Conservation (phyloP, 2,329 filamentous ascomycete species). For the Exophiala calicioides region DNA sequence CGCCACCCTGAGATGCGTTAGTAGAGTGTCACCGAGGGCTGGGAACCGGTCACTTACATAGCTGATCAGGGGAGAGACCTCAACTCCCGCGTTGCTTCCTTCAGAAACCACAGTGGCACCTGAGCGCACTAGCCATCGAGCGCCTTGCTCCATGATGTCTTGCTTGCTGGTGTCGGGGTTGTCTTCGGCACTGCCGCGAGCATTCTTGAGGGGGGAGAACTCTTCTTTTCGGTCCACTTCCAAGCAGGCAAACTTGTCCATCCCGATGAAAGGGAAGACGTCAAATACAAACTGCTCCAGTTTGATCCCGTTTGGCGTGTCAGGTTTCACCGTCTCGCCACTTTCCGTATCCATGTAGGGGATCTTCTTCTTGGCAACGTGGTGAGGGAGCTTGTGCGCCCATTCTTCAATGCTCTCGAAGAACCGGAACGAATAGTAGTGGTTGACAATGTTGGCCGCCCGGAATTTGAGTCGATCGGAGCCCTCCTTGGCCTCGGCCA, state of each 20-base stretch:
- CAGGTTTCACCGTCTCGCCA: constrained; percentile 81
- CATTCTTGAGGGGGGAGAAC: constrained; percentile 97
- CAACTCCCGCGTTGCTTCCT: constrained; percentile 66
- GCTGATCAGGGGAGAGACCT: constrained; percentile 90
- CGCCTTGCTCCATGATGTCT: constrained; percentile 88
- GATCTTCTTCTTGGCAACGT: constrained; percentile 98
- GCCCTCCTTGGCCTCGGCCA: constrained; percentile 88
- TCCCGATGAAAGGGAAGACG: constrained; percentile 84
- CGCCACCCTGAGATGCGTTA: constrained; percentile 53
- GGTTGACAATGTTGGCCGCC: constrained; percentile 98
- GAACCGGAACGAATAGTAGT: constrained; percentile 97
- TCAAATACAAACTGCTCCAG: constrained; percentile 99
- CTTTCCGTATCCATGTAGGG: constrained; percentile 75
- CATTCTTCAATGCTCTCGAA: constrained; percentile 86
- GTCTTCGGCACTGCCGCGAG: constrained; percentile 80
- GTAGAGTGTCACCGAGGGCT: background rate
- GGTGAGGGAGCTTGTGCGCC: constrained; percentile 84
- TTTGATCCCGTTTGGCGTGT: constrained; percentile 97
- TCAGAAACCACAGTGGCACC: constrained; percentile 74
- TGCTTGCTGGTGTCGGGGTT: constrained; percentile 89
- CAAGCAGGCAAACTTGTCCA: constrained; percentile 90
- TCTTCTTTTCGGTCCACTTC: constrained; percentile 97
- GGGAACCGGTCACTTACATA: constrained; percentile 71
- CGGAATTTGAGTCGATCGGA: constrained; percentile 86
- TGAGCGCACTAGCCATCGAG: constrained; percentile 78